Evolutionary conservation across 1,139 yeast genomes (phyloP).

Genomic region (Candida buenavistaensis): DNA sequence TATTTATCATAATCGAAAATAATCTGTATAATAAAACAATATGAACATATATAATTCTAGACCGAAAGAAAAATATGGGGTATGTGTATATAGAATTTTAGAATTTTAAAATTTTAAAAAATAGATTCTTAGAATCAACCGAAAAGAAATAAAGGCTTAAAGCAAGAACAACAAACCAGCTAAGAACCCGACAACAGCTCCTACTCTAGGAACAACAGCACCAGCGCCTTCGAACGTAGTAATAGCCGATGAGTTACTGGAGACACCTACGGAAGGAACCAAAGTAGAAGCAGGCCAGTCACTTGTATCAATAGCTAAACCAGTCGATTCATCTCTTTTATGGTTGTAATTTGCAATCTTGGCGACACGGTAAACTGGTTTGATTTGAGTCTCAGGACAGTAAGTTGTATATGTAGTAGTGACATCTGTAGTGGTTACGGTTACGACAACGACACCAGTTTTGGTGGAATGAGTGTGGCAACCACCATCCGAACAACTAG

Average conservation of each 20-base stretch:
- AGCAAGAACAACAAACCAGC: conserved; percentile 4
- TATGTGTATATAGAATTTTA: too few relatives aligned
- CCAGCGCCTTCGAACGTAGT: conserved; percentile 3
- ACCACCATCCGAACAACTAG: conserved; percentile 16
- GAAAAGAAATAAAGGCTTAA: too few relatives aligned
- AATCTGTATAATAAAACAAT: too few relatives aligned
- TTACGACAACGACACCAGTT: conserved; percentile 23
- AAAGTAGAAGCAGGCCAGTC: conserved; percentile 2
- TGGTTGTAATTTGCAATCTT: conserved; percentile 1
- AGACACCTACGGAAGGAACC: background rate
- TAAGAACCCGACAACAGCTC: background rate
- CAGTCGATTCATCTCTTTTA: conserved; percentile 1
- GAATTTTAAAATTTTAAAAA: background rate
- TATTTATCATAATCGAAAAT: too few relatives aligned
- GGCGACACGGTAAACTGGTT: conserved; percentile 1
- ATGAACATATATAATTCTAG: too few relatives aligned
- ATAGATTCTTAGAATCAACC: too few relatives aligned
- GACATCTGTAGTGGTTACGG: conserved; percentile 12
- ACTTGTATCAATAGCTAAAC: background rate
- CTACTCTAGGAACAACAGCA: conserved; percentile 1
- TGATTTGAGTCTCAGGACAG: conserved; percentile 11
- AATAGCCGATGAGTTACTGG: background rate
- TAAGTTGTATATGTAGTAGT: conserved; percentile 28
- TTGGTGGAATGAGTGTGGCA: conserved; percentile 22
- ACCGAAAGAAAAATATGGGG: too few relatives aligned